Conservation (phyloP, 2,329 filamentous ascomycete genomes). For the Knufia petricola region DNA sequence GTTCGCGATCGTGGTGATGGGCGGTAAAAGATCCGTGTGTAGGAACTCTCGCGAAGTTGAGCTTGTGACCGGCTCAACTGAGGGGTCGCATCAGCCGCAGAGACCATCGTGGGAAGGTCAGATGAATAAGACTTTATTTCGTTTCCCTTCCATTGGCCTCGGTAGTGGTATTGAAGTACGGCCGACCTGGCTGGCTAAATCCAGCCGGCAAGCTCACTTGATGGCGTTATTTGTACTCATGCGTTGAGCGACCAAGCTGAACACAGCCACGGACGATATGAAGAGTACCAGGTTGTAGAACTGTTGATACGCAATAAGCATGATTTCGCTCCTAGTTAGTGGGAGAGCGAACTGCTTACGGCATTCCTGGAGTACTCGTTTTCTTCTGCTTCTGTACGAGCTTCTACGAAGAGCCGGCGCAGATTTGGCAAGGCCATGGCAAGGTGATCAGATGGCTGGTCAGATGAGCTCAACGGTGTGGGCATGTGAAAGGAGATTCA, state of each 20-base stretch:
- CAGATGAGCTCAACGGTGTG: too few species aligned
- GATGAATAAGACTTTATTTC: too few species aligned
- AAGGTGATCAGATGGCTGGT: background rate
- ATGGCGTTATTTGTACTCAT: slow-evolving; percentile 45
- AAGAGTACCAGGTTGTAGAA: slow-evolving; percentile 97
- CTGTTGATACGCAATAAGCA: slow-evolving; percentile 37
- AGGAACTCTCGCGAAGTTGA: too few species aligned
- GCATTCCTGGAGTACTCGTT: slow-evolving; percentile 88
- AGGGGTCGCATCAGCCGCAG: too few species aligned
- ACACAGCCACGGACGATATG: slow-evolving; percentile 89
- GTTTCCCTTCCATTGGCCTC: too few species aligned
- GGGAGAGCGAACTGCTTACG: slow-evolving; percentile 43
- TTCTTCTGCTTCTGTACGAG: slow-evolving; percentile 85
- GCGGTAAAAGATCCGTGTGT: too few species aligned
- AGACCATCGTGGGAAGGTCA: too few species aligned
- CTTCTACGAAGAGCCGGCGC: slow-evolving; percentile 91
- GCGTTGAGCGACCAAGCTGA: slow-evolving; percentile 84
- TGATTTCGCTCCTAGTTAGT: background rate
- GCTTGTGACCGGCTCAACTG: too few species aligned
- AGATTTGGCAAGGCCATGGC: slow-evolving; percentile 64
- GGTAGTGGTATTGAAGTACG: background rate
- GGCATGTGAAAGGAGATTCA: too few species aligned
- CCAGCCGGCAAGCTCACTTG: slow-evolving; percentile 29
- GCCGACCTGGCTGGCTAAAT: too few species aligned
- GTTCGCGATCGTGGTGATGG: too few species aligned